Evolutionary conservation across 2,329 filamentous ascomycete genomes (phyloP).

Genomic region (Monosporascus sp.): DNA sequence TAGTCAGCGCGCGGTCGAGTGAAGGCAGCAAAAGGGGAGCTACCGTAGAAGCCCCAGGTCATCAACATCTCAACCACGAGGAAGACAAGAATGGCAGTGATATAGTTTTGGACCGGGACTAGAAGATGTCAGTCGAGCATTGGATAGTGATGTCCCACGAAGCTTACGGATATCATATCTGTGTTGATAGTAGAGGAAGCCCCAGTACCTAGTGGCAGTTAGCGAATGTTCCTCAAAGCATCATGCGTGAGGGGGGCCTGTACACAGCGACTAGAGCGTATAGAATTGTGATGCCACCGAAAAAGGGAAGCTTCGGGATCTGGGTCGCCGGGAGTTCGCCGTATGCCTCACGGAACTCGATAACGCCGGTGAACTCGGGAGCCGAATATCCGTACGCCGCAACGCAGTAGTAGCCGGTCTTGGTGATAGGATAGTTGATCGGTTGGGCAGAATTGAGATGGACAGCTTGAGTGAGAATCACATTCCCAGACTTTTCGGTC

Average conservation of each 20-base stretch:
- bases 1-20: constrained; percentile 27
- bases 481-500: constrained; percentile 61
- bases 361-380: constrained; percentile 69
- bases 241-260: constrained; percentile 24
- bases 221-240: constrained; percentile 6
- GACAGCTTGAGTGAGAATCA: constrained; percentile 75
- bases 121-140: constrained; percentile 26
- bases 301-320: constrained; percentile 95
- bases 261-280: constrained; percentile 80
- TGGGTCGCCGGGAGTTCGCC: constrained; percentile 93
- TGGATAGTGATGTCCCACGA: background rate
- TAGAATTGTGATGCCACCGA: constrained; percentile 87
- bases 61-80: constrained; percentile 94
- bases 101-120: constrained; percentile 98
- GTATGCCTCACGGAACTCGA: constrained; percentile 93
- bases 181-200: constrained; percentile 91
- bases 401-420: constrained; percentile 95
- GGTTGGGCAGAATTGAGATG: constrained; percentile 70
- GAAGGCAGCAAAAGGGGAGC: background rate
- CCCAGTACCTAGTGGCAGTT: constrained; percentile 65
- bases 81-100: constrained; percentile 93
- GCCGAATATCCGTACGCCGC: constrained; percentile 67
- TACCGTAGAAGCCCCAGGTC: constrained; percentile 97
- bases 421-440: constrained; percentile 78
- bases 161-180: constrained; percentile 77